Percentiles rank a stretch among this genome's conserved stretches.
Conservation (phyloP, 352 stramenopile species). For the Globisporangium middletonii region DNA sequence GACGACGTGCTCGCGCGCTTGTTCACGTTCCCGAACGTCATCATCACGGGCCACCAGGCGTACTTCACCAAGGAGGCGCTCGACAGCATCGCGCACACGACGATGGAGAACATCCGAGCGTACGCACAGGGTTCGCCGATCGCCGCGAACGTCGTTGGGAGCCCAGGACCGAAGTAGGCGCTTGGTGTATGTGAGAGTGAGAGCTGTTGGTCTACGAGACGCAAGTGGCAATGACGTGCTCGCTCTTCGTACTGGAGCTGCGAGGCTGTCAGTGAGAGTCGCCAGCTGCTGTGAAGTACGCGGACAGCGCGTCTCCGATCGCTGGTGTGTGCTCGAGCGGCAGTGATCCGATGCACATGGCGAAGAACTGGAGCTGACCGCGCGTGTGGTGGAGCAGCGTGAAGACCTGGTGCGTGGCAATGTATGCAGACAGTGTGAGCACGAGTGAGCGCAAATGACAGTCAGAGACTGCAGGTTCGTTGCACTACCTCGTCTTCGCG, state of each 20-base stretch:
- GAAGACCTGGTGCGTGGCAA: slow-evolving; percentile 11
- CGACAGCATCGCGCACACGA: slow-evolving; percentile 63
- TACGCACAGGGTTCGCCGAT: slow-evolving; percentile 24
- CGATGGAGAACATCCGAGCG: slow-evolving; percentile 69
- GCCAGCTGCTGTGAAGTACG: slow-evolving; percentile 1
- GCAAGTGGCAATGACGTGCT: no score
- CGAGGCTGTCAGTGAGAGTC: neutral
- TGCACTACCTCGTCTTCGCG: slow-evolving; percentile 41
- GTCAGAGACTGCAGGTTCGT: no score
- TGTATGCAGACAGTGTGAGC: neutral
- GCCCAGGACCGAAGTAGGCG: slow-evolving; percentile 12
- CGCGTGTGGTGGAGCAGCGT: slow-evolving; percentile 34
- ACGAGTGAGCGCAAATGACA: neutral
- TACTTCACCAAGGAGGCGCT: slow-evolving; percentile 80
- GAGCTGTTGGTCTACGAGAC: neutral
- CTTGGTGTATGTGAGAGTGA: neutral
- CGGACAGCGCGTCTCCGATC: slow-evolving; percentile 20
- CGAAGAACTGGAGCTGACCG: slow-evolving; percentile 22
- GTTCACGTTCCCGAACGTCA: slow-evolving; percentile 80
- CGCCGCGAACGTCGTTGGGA: slow-evolving; percentile 56
- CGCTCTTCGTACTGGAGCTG: neutral
- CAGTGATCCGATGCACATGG: slow-evolving; percentile 20
- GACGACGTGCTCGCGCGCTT: slow-evolving; percentile 68
- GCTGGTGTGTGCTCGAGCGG: slow-evolving; percentile 11
- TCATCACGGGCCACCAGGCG: slow-evolving; percentile 76